These are phyloP conservation scores for Fagus sylvatica DNA, from an alignment of 306 rosid genomes.

Conservation along the genomic window DNA sequence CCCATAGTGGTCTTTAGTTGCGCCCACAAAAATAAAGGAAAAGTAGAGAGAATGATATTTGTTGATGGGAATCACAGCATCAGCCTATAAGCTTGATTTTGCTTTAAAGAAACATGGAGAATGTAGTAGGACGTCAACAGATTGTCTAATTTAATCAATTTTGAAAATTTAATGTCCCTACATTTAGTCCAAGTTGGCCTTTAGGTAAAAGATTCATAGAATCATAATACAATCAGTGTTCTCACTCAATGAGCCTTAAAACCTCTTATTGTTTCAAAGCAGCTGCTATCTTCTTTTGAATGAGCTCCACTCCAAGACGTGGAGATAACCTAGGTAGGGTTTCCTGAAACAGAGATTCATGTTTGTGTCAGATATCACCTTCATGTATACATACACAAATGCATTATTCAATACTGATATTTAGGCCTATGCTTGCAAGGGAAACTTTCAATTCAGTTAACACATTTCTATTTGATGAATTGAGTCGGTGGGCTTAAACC, in stretches of 20 bases:
- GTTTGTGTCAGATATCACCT: slow-evolving; percentile 23
- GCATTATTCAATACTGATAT: slow-evolving; percentile 1
- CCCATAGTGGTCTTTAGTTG: not conserved
- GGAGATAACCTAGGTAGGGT: slow-evolving; percentile 78
- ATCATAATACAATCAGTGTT: not conserved
- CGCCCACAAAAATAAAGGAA: not conserved
- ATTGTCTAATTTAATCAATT: not conserved
- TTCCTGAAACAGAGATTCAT: slow-evolving; percentile 52
- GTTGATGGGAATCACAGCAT: not conserved
- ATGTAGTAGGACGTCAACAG: not conserved
- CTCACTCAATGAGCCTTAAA: not conserved
- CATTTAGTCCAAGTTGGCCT: not conserved
- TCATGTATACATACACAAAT: not conserved
- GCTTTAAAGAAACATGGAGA: not conserved
- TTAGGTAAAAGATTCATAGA: not conserved
- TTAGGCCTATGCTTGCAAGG: not conserved
- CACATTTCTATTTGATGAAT: not conserved
- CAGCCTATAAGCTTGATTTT: not conserved
- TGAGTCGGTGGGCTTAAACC: slow-evolving; percentile 12
- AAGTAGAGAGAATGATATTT: not conserved
- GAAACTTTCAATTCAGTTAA: slow-evolving; percentile 10
- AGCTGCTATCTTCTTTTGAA: slow-evolving; percentile 82
- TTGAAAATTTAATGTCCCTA: not conserved
- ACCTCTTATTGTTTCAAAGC: slow-evolving; percentile 50
- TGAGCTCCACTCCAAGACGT: slow-evolving; percentile 80